Evolutionary conservation across 306 rosid species (phyloP).

Genomic region (Vicia sativa): DNA sequence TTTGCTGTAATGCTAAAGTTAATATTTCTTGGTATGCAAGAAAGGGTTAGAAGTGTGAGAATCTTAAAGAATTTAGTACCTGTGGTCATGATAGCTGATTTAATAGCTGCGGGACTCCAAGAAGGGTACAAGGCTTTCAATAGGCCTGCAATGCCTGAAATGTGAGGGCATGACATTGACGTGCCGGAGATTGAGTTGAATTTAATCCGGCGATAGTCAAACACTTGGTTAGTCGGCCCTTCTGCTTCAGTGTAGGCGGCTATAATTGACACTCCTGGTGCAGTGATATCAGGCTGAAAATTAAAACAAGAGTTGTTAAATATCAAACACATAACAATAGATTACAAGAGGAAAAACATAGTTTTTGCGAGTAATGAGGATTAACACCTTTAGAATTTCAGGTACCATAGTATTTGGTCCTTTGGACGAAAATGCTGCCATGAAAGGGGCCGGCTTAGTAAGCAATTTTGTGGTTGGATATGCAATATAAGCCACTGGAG

Average conservation of each 20-base stretch:
- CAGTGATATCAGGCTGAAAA: constrained; percentile 90
- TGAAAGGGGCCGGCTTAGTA: constrained; percentile 81
- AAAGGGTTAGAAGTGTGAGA: neutral
- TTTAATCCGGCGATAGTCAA: constrained; percentile 60
- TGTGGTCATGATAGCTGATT: constrained; percentile 94
- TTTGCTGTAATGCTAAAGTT: neutral
- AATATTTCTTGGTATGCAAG: neutral
- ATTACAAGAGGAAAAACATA: neutral
- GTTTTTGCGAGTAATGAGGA: neutral
- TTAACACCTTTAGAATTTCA: constrained; percentile 77
- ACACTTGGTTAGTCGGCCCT: constrained; percentile 77
- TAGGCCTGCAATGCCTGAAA: constrained; percentile 77
- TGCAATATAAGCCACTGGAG: constrained; percentile 67
- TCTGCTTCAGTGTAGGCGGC: constrained; percentile 80
- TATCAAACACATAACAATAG: constrained; percentile 8
- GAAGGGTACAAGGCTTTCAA: constrained; percentile 70
- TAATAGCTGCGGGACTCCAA: constrained; percentile 92
- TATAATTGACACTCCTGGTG: constrained; percentile 88
- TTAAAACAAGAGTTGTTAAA: neutral
- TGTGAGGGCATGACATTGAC: constrained; percentile 97
- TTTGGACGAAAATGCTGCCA: constrained; percentile 95
- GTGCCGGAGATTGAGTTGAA: constrained; percentile 83
- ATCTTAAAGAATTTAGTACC: constrained; percentile 48
- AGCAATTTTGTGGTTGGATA: constrained; percentile 57
- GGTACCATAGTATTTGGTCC: constrained; percentile 77